These are phyloP conservation scores for Phytopythium litorale DNA, from an alignment of 352 stramenopile genomes.

Conservation along the genomic window DNA sequence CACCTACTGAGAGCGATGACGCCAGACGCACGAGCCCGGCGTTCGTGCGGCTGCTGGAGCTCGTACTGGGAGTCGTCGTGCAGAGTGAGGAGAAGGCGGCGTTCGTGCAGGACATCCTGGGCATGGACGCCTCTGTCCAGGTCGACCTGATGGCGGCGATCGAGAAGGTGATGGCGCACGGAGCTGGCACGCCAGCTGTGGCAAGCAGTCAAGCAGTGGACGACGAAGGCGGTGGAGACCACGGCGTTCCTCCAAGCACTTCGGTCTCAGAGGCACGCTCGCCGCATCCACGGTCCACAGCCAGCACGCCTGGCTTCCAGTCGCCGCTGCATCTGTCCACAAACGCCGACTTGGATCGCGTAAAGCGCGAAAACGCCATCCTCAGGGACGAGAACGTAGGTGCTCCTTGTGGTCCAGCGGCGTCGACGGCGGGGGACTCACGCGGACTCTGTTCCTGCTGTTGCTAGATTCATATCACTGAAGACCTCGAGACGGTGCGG, in stretches of 20 bases:
- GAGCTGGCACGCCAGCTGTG: slow-evolving; percentile 5
- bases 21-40: slow-evolving; percentile 9
- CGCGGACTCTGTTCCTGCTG: background rate
- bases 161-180: slow-evolving; percentile 38
- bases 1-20: slow-evolving; percentile 1
- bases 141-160: slow-evolving; percentile 65
- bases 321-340: slow-evolving; percentile 41
- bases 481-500: slow-evolving; percentile 21
- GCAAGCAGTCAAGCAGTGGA: background rate
- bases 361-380: slow-evolving; percentile 50
- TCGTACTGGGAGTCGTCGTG: slow-evolving; percentile 46
- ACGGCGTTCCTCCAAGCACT: background rate
- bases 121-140: slow-evolving; percentile 54
- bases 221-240: background rate
- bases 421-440: background rate
- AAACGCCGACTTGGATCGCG: slow-evolving; percentile 43
- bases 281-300: background rate
- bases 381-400: slow-evolving; percentile 61
- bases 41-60: slow-evolving; percentile 28
- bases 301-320: background rate
- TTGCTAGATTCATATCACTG: slow-evolving; percentile 33
- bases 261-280: background rate
- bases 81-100: slow-evolving; percentile 48
- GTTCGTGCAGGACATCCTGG: slow-evolving; percentile 67
- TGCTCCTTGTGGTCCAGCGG: background rate